These are phyloP conservation scores for Arthrobotrys megalospora DNA, from an alignment of 2,329 filamentous ascomycete genomes.

Conservation along the genomic window DNA sequence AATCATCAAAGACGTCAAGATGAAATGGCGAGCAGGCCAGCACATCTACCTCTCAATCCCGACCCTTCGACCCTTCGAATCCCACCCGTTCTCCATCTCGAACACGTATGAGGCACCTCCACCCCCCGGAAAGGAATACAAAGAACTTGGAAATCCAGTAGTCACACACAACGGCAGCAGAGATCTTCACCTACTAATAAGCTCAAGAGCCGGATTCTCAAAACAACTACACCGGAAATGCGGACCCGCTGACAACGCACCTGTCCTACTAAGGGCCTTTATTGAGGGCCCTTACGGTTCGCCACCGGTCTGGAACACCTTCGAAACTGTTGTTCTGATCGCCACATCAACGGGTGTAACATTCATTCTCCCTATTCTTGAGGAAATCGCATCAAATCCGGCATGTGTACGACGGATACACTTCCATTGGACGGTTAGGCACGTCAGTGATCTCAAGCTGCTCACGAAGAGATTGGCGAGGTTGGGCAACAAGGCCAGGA, in stretches of 20 bases:
- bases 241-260: constrained; percentile 52
- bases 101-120: constrained; percentile 72
- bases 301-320: constrained; percentile 89
- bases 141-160: constrained; percentile 70
- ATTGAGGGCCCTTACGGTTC: constrained; percentile 96
- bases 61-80: constrained; percentile 88
- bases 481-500: constrained; percentile 33
- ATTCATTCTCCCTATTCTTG: constrained; percentile 88
- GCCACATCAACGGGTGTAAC: constrained; percentile 96
- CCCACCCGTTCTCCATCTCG: constrained; percentile 95
- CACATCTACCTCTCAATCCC: constrained; percentile 97
- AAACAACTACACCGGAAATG: constrained; percentile 79
- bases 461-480: constrained; percentile 51
- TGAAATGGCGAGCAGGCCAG: constrained; percentile 93
- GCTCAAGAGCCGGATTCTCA: constrained; percentile 92
- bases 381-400: constrained; percentile 71
- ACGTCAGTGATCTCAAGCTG: constrained; percentile 55
- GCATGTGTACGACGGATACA: constrained; percentile 50
- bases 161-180: constrained; percentile 72
- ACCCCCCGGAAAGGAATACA: constrained; percentile 74
- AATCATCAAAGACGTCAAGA: constrained; percentile 70
- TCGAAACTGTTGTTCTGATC: constrained; percentile 93
- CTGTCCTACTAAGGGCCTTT: constrained; percentile 76
- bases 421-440: constrained; percentile 58
- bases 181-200: constrained; percentile 91